Percentiles rank a stretch among this genome's conserved stretches.
phyloP scores from a whole-genome alignment of 75 land plant genomes.

The Cunninghamia lanceolata region DNA sequence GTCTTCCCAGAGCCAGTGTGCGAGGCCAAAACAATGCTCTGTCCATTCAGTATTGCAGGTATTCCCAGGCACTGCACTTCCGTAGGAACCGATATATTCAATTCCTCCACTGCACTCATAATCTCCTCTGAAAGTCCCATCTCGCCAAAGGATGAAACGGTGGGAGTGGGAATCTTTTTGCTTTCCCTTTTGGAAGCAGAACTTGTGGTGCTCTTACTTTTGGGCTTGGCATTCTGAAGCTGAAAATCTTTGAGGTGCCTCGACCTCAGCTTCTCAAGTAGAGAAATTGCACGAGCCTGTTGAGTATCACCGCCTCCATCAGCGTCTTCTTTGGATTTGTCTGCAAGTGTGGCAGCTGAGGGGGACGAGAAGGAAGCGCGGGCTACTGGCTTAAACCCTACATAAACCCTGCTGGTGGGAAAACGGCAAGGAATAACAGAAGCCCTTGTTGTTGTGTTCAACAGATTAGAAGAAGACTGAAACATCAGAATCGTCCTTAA shows the following conservation, averaged over 20 bases:
- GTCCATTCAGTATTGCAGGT: conserved; percentile 65
- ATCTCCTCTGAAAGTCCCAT: conserved; percentile 69
- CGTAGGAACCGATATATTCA: conserved; percentile 71
- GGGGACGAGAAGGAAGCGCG: not conserved
- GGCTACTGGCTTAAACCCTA: not conserved
- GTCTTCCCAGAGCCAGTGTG: conserved; percentile 99
- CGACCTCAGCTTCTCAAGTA: conserved; percentile 38
- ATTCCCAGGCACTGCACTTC: conserved; percentile 90
- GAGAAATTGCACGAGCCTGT: conserved; percentile 7
- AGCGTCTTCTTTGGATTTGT: not conserved
- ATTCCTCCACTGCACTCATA: conserved; percentile 54
- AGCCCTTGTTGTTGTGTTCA: not conserved
- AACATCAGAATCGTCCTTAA: not conserved
- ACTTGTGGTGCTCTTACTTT: not conserved
- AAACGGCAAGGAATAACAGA: not conserved
- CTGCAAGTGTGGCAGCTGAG: not conserved
- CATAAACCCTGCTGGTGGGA: not conserved
- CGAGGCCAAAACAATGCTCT: conserved; percentile 82
- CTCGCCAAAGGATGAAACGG: conserved; percentile 50
- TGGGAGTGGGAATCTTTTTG: conserved; percentile 9
- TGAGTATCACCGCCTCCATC: not conserved
- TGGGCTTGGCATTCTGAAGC: not conserved
- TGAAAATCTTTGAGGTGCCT: conserved; percentile 52
- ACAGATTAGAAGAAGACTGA: not conserved
- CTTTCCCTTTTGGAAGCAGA: not conserved